Evolutionary conservation across 2,329 filamentous ascomycete genomes (phyloP), one percentile per base, ranked within the genome.

Genomic region (Penicillium hesseltinei): DNA sequence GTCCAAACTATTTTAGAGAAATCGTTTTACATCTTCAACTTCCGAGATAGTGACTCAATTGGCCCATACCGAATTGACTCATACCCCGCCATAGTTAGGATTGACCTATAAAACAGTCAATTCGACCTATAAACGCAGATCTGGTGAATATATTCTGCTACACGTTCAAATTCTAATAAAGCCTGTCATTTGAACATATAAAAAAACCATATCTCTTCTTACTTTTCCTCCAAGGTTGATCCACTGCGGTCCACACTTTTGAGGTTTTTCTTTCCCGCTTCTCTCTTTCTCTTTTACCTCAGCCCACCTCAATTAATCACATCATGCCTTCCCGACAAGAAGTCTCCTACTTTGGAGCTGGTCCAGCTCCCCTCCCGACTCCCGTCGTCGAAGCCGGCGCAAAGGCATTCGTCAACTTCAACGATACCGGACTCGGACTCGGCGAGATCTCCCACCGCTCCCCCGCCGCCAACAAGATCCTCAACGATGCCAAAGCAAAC

Each of bases 381-480:
- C 77, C 84, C 4, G 90, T 97, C 23, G 84, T 97, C 49, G 86
- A 94, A 74, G 82, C 81, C 44, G 92, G 91, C 50, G 86, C 91
- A 1, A 74, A 85, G 71, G 89, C 90, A 1, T 86, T 97, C 5
- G 76, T 96, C 63, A 89, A 97, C 80, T 96, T 86, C 80, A 81
- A 93, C 46, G 81, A 84, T 72, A 90, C 86, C 39, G 93, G 93
- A 57, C 82, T 97, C 59, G 92, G 92, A 51, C 83, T 97, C 43
- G 91, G 90, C 62, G 93, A 97, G 76, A 91, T 95, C 73, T 93
- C 89, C 10, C 93, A 97, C 75, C 90, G 93, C 63, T 95, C 90
- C 15, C 81, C 84, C 60, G 83, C 90, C 44, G 93, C 93, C 27
- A 84, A 85, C 62, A 84, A 87, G 61, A 91, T 97, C 68, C 84